Base-by-base conservation (phyloP, 371 early-diverging fungal species). In the Mucor plumbeus region DNA sequence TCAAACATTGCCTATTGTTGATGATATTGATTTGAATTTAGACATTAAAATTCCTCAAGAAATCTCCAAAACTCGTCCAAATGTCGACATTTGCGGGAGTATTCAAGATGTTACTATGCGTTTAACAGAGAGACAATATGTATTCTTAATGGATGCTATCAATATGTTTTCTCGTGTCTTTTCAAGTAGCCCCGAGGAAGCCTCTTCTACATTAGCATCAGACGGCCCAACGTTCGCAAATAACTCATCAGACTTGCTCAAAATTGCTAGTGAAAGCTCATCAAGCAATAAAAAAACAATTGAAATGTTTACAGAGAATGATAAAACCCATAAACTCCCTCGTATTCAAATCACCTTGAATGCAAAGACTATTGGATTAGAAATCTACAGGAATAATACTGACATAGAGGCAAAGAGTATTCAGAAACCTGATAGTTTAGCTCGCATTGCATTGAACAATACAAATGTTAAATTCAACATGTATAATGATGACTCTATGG, bases 61-160 rank as follows among this genome's bases (percentile, higher is more conserved):
- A 17, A 19, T n/a, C 6, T 61, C 59, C 13, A 41, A 53, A 1
- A 64, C 50, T 8, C 68, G 75, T 13, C 78, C 83, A 0, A 73
- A 65, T 7, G 77, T 87, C 0, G 81, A 92, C 76, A 81, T 92
- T 31, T 43, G 74, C 17, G 91, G 94, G 15, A 77, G 70, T 9
- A 80, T 94, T 40, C 87, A 89, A 0, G 91, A 93, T 59, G 85
- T 96, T n/a, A 84, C 83, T 57, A 87, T 96, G 87, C 86, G 84
- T 57, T 67, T 96, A 54, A 94, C 93, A 0, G 88, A 91, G 71
- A 82, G 88, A 26, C 97, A 97, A 77, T 95, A 95, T 73, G 79
- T 81, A 39, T 92, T 94, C 61, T 80, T 94, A n/a, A 84, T 94
- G 35, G 91, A 91, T 17, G 77, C 91, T 19, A 76, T 88, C 48